phyloP scores from a whole-genome alignment of 805 yeast genomes.

The Kluyveromyces aestuarii region DNA sequence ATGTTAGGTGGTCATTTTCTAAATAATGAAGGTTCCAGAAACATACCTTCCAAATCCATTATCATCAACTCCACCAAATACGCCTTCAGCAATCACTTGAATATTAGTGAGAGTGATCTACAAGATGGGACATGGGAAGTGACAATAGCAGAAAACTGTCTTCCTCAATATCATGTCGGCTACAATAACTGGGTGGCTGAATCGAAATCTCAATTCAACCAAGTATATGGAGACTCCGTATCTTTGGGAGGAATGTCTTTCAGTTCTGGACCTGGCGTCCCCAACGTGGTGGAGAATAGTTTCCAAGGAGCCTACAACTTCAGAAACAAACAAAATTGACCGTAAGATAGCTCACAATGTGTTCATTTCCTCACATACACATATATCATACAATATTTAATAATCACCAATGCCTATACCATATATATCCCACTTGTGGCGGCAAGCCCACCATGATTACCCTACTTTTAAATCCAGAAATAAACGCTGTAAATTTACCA shows the following conservation, averaged over 20 bases:
- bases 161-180: constrained; percentile 76
- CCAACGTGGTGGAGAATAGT: constrained; percentile 68
- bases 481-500: no score
- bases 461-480: not conserved
- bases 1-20: constrained; percentile 84
- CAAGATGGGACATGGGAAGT: constrained; percentile 28
- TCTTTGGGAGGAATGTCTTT: constrained; percentile 73
- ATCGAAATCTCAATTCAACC: constrained; percentile 27
- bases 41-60: constrained; percentile 11
- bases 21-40: constrained; percentile 20
- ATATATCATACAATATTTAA: no score
- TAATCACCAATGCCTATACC: no score
- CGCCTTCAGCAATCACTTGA: constrained; percentile 34
- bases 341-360: no score
- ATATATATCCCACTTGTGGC: no score
- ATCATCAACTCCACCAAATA: constrained; percentile 25
- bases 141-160: constrained; percentile 44
- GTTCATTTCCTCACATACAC: no score
- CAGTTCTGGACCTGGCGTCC: constrained; percentile 79
- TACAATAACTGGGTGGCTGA: constrained; percentile 38
- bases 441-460: not conserved
- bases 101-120: constrained; percentile 24
- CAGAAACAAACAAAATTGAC: not conserved
- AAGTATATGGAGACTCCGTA: constrained; percentile 33
- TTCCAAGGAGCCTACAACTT: constrained; percentile 43